Base-by-base conservation (phyloP, 2,329 filamentous ascomycete species). In the Diaporthe eres region DNA sequence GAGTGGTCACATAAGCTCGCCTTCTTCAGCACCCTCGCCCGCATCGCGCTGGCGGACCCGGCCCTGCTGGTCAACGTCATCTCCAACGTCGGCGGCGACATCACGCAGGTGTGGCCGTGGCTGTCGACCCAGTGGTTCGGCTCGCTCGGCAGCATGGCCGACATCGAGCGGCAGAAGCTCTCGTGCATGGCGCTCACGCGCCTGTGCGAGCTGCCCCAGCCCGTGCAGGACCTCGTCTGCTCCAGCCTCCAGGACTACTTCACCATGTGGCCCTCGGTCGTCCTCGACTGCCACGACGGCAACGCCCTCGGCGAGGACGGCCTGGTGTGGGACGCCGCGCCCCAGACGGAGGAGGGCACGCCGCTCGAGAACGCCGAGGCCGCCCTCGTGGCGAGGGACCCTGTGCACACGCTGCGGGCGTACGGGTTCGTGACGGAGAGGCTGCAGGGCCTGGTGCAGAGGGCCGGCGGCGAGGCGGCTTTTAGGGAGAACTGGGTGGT, bases 11-110 rank as follows among this genome's bases (percentile, higher is more conserved):
- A 77, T 42, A 77, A 77, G 70, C 76, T 77, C 8, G 94, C 98
- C 81, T 98, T 98, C 82, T 94, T 98, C 81, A 90, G 92, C 6
- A 92, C 98, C 2, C 88, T 99, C 2, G 93, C 95, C 2, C 93
- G 96, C 1, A 89, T 98, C 22, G 91, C 93, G 0, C 85, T 98
- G 2, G 92, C 92, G 0, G 93, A 94, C 51, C 94, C 96, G 0
- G 84, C 85, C 3, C 86, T 94, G 2, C 93, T 98, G 78, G 86
- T 92, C 6, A 87, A 90, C 25, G 86, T 92, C 83, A 83, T 93
- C 25, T 83, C 84, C 25, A 84, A 86, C 4, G 84, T 86, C 6
- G 76, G 81, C 42, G 82, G 81, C 22, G 80, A 81, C 10, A 78
- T 90, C 5, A 86, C 89, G 4, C 84, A 87, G 58, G 86, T 90